Percentiles rank a stretch among this genome's conserved stretches.
Conservation (phyloP, 768 basidiomycete species). For the Tubosaeta sp. region DNA sequence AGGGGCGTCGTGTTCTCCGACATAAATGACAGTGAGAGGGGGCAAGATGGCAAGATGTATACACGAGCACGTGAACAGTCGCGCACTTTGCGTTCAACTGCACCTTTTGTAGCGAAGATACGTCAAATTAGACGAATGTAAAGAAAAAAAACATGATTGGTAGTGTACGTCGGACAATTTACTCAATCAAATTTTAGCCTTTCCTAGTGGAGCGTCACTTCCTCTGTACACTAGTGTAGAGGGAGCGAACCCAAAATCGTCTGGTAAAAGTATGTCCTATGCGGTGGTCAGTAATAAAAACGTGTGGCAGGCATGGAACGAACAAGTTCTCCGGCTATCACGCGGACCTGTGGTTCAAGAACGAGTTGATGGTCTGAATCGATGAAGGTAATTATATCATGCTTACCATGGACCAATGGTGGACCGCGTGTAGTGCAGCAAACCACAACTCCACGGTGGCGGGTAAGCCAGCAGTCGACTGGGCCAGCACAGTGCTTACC, state of each 20-base stretch:
- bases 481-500: constrained; percentile 35
- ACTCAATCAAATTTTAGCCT: constrained; percentile 51
- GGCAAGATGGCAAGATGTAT: no score
- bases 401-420: constrained; percentile 87
- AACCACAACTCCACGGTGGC: constrained; percentile 66
- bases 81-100: neutral
- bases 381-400: neutral
- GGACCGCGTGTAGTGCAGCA: constrained; percentile 78
- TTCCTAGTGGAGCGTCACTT: constrained; percentile 58
- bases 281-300: constrained; percentile 7
- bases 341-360: constrained; percentile 54
- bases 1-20: constrained; percentile 48
- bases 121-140: neutral
- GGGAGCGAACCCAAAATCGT: constrained; percentile 83
- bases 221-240: constrained; percentile 78
- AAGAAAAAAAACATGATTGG: constrained; percentile 7
- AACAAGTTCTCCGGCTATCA: constrained; percentile 81
- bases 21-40: neutral
- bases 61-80: constrained; percentile 24
- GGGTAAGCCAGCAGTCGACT: constrained; percentile 1
- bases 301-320: constrained; percentile 22
- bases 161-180: constrained; percentile 1
- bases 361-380: neutral
- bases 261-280: constrained; percentile 62
- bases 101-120: neutral